phyloP scores from a whole-genome alignment of 2,329 filamentous ascomycete genomes.

The Fusarium stilboides region DNA sequence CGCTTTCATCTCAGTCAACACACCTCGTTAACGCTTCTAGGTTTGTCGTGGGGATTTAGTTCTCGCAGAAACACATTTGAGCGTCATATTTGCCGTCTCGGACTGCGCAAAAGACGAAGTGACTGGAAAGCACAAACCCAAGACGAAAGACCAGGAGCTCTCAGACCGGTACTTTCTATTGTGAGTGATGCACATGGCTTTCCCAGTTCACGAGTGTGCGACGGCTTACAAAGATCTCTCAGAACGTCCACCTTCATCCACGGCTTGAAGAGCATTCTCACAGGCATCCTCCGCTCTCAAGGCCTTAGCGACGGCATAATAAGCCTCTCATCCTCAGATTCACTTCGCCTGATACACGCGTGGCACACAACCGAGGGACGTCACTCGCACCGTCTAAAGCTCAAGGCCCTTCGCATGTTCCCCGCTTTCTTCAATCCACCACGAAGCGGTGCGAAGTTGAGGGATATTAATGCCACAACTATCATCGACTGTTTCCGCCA shows the following conservation, averaged over 20 bases:
- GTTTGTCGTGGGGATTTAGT: conserved; percentile 11
- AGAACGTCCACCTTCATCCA: conserved; percentile 15
- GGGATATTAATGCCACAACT: not conserved
- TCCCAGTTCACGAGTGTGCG: rapidly evolving
- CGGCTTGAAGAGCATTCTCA: conserved; percentile 8
- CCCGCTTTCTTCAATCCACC: conserved; percentile 19
- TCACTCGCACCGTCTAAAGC: not conserved
- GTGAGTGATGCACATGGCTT: not conserved
- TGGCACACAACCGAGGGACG: conserved; percentile 8
- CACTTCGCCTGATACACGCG: not conserved
- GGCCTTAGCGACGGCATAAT: rapidly evolving
- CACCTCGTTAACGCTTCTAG: not conserved
- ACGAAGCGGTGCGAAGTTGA: not conserved
- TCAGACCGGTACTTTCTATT: conserved; percentile 21
- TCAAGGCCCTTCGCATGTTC: conserved; percentile 22
- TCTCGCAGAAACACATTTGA: conserved; percentile 21
- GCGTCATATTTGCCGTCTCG: conserved; percentile 8
- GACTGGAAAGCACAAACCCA: not conserved
- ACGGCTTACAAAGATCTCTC: rapidly evolving
- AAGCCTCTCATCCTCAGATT: rapidly evolving
- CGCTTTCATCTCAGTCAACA: rapidly evolving
- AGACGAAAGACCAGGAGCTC: conserved; percentile 13
- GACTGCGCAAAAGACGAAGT: not conserved
- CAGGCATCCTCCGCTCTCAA: not conserved
- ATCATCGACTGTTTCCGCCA: not conserved